Base-by-base conservation (phyloP, 2,329 filamentous ascomycete species). In the Ophiocordyceps camponoti-leonardi region DNA sequence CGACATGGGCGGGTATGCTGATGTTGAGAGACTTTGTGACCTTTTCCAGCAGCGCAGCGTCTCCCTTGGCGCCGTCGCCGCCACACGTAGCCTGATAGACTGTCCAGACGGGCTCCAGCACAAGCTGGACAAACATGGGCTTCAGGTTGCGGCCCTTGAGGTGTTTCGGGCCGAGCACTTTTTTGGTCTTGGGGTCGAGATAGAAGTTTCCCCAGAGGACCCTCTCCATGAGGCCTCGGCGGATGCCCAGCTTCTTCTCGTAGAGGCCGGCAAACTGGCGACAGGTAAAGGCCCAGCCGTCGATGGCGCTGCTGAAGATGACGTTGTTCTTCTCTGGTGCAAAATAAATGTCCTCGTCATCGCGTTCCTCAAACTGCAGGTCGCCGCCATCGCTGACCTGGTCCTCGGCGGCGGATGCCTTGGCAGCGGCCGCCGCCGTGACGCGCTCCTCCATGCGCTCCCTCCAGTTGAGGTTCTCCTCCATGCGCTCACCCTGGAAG, bases 201-300 rank as follows among this genome's bases (percentile, higher is more conserved):
- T 95, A 98, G 61, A 85, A 98, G 60, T 87, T 90, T 42, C 92
- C 92, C 92, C 92, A 98, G 0, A 98, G 72, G 0, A 95, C 86
- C 59, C 92, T 95, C 63, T 98, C 88, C 58, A 98, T 74, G 0
- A 85, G 66, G 23, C 78, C 79, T 42, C 88, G 76, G 64, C 94
- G 96, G 62, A 96, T 93, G 14, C 92, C 90, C 7, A 98, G 74
- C 62, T 98, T 98, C 69, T 88, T 94, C 64, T 96, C 90, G 58
- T 96, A 98, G 26, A 96, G 68, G 35, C 77, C 77, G 18, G 92
- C 88, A 59, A 98, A 98, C 56, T 98, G 92, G 44, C 87, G 78
- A 44, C 94, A 81, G 0, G 92, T 98, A 56, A 98, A 98, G 3
- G 92, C 92, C 92, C 92, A 98, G n/a, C 92, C 92, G 58, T 98